Percentiles rank a stretch among this genome's conserved stretches.
These are phyloP conservation scores for Deuterostichococcus epilithicus DNA, from an alignment of 139 green algal genomes.

Conservation along the genomic window DNA sequence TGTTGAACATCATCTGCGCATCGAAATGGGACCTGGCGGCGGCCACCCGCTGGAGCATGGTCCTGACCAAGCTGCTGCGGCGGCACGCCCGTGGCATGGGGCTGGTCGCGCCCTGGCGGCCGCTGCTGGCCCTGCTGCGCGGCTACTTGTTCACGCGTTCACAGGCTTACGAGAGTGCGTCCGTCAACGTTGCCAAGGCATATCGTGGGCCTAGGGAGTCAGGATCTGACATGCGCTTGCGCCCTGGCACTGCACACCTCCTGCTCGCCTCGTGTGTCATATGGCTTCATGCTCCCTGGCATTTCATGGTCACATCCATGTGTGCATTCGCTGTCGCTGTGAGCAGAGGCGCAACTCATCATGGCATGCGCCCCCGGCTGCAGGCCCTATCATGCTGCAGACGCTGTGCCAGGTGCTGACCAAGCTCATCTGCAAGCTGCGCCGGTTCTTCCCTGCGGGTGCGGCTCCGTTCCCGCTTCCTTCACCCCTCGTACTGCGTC, in stretches of 20 bases:
- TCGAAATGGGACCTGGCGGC: slow-evolving; percentile 27
- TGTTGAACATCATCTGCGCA: slow-evolving; percentile 47
- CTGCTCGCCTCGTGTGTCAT: not conserved
- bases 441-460: slow-evolving; percentile 41
- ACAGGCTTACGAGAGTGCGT: slow-evolving; percentile 13
- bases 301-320: not conserved
- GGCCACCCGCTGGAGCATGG: slow-evolving; percentile 42
- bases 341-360: not conserved
- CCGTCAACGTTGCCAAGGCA: not conserved
- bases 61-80: slow-evolving; percentile 43
- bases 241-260: not conserved
- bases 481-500: not conserved
- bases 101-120: slow-evolving; percentile 57
- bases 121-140: slow-evolving; percentile 42
- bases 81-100: slow-evolving; percentile 36
- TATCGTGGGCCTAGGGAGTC: not conserved
- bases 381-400: slow-evolving; percentile 39
- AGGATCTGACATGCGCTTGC: not conserved
- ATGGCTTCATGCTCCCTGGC: not conserved
- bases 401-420: slow-evolving; percentile 30
- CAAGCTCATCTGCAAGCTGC: slow-evolving; percentile 24
- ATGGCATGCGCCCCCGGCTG: not conserved
- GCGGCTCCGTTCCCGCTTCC: not conserved
- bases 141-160: slow-evolving; percentile 4
- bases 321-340: not conserved